A percentile compares a stretch with the other conserved stretches of the same genome.
Evolutionary conservation across 352 stramenopile species (phyloP).

Genomic region (Pythium phragmitis): DNA sequence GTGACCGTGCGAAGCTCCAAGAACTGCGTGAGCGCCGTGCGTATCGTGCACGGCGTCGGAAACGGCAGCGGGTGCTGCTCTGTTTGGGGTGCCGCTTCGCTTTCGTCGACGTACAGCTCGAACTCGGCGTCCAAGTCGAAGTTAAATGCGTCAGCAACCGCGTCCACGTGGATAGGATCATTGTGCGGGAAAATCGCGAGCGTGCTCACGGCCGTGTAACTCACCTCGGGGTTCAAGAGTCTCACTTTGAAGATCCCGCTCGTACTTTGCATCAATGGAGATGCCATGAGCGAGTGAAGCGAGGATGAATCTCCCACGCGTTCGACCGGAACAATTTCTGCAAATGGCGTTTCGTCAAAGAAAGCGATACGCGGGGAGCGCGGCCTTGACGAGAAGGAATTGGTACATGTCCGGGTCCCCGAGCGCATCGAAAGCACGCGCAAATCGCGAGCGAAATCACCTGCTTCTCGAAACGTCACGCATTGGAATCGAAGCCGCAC

Average conservation of each 20-base stretch:
- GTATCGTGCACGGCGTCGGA: slow-evolving; percentile 87
- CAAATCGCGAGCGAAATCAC: not conserved
- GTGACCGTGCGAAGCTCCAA: slow-evolving; percentile 86
- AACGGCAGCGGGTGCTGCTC: slow-evolving; percentile 65
- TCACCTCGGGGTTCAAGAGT: slow-evolving; percentile 39
- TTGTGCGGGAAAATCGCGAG: slow-evolving; percentile 85
- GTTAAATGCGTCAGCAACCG: slow-evolving; percentile 56
- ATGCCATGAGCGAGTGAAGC: not conserved
- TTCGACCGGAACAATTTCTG: slow-evolving; percentile 15
- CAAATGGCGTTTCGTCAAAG: slow-evolving; percentile 23
- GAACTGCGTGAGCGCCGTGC: slow-evolving; percentile 88
- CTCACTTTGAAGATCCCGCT: slow-evolving; percentile 39
- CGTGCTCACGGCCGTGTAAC: slow-evolving; percentile 72
- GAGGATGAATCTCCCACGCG: not conserved
- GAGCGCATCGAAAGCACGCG: not conserved
- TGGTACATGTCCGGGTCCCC: not conserved
- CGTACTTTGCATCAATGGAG: not conserved
- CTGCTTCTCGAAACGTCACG: not conserved
- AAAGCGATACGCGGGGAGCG: slow-evolving; percentile 18
- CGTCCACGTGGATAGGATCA: slow-evolving; percentile 53
- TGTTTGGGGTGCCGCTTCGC: slow-evolving; percentile 40
- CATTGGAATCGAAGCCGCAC: slow-evolving; percentile 18
- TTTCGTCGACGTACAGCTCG: slow-evolving; percentile 31
- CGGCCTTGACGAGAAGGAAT: slow-evolving; percentile 2
- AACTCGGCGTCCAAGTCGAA: slow-evolving; percentile 88